Evolutionary conservation across 768 basidiomycete species (phyloP).

Genomic region (Pisolithus marmoratus): DNA sequence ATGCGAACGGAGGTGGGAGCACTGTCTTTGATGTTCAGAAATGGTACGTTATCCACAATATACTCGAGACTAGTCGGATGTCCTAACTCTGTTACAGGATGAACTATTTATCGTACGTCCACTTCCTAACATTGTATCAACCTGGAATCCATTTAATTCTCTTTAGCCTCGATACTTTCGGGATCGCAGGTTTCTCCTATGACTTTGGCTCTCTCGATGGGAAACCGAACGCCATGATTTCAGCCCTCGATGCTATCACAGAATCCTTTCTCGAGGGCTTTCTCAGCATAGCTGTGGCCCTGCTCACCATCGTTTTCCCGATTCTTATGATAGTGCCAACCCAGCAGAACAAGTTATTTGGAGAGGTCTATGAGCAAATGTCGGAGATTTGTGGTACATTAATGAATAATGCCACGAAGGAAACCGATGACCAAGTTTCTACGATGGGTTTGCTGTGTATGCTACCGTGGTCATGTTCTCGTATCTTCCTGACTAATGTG

Average conservation of each 20-base stretch:
- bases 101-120: slow-evolving; percentile 21
- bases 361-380: too few species aligned
- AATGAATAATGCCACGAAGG: neutral
- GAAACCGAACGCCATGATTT: slow-evolving; percentile 20
- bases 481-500: neutral
- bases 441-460: too few species aligned
- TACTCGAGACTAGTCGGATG: neutral
- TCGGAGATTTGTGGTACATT: too few species aligned
- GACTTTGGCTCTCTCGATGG: slow-evolving; percentile 39
- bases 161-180: slow-evolving; percentile 38
- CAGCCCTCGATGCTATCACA: slow-evolving; percentile 16
- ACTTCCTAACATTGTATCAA: too few species aligned
- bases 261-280: slow-evolving; percentile 2
- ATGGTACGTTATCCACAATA: slow-evolving; percentile 10
- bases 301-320: slow-evolving; percentile 30
- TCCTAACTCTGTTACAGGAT: slow-evolving; percentile 9
- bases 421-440: neutral
- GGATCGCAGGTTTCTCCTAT: slow-evolving; percentile 41
- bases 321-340: neutral
- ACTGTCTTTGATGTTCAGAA: slow-evolving; percentile 30
- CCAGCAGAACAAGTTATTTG: too few species aligned
- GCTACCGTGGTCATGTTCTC: too few species aligned
- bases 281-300: slow-evolving; percentile 11
- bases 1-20: slow-evolving; percentile 5
- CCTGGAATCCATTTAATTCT: neutral